These are phyloP conservation scores for Cyberlindnera euphorbiiphila DNA, from an alignment of 805 yeast genomes.

Conservation along the genomic window DNA sequence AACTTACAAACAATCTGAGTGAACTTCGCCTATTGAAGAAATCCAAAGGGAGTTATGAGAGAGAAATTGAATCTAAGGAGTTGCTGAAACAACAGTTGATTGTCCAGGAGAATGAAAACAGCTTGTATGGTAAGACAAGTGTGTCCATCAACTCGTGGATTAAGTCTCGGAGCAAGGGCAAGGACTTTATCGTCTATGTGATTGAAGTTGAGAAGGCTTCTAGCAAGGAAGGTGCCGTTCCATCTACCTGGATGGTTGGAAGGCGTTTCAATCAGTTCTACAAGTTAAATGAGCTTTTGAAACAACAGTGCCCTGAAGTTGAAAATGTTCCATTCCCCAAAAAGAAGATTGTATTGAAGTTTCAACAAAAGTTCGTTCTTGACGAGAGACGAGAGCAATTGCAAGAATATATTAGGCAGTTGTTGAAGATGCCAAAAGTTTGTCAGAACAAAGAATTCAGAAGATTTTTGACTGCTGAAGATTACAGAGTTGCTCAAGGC, in stretches of 20 bases:
- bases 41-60: conserved; percentile 60
- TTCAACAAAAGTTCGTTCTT: conserved; percentile 58
- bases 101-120: conserved; percentile 78
- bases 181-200: conserved; percentile 64
- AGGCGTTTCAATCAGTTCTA: conserved; percentile 83
- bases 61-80: conserved; percentile 73
- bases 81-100: conserved; percentile 74
- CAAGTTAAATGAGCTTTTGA: conserved; percentile 63
- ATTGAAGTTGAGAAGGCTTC: conserved; percentile 64
- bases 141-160: conserved; percentile 48
- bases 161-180: conserved; percentile 48
- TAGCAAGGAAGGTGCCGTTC: conserved; percentile 39
- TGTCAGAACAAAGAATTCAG: conserved; percentile 73
- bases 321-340: conserved; percentile 51
- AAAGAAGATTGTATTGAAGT: conserved; percentile 62
- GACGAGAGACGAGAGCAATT: conserved; percentile 61
- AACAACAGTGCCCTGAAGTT: conserved; percentile 47
- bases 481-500: conserved; percentile 12
- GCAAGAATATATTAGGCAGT: conserved; percentile 54
- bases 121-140: conserved; percentile 63
- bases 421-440: conserved; percentile 61
- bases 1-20: conserved; percentile 68
- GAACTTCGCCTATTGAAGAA: conserved; percentile 66
- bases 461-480: conserved; percentile 56
- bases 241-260: conserved; percentile 88